These are phyloP conservation scores for Cicer cuneatum DNA, from an alignment of 306 rosid genomes.

Conservation along the genomic window DNA sequence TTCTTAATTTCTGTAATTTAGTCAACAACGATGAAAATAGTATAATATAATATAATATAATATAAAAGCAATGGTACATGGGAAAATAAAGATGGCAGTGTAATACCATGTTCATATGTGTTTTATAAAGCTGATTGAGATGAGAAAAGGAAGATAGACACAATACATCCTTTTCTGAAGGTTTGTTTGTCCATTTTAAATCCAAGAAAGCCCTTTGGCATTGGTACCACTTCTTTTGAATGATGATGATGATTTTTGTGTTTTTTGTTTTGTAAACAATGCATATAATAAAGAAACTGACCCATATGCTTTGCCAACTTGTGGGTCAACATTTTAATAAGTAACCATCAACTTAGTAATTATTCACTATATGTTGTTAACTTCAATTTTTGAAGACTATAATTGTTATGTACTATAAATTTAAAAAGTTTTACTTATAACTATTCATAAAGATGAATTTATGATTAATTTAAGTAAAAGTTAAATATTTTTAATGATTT, in stretches of 20 bases:
- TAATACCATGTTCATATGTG: constrained; percentile 69
- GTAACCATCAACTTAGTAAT: constrained; percentile 46
- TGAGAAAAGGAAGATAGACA: constrained; percentile 48
- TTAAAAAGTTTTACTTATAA: no score
- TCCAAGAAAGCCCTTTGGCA: constrained; percentile 52
- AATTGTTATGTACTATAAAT: no score
- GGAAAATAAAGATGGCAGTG: constrained; percentile 64
- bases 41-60: no score
- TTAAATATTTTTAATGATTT: no score
- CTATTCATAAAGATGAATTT: no score
- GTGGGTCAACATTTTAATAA: constrained; percentile 50
- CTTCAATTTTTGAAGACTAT: constrained; percentile 34
- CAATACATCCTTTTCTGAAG: constrained; percentile 62
- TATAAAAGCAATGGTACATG: constrained; percentile 58
- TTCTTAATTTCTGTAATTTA: no score
- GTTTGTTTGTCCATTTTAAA: constrained; percentile 63
- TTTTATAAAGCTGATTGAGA: constrained; percentile 50
- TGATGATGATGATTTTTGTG: constrained; percentile 47
- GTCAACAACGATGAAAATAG: no score
- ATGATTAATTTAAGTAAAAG: no score
- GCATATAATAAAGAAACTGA: constrained; percentile 41
- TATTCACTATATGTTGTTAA: constrained; percentile 41
- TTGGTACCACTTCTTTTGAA: constrained; percentile 54
- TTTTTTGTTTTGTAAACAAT: constrained; percentile 44
- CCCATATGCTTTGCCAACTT: constrained; percentile 52